These are phyloP conservation scores for Elaeis oleifera DNA, from an alignment of 202 grass and related monocot species.

Conservation along the genomic window DNA sequence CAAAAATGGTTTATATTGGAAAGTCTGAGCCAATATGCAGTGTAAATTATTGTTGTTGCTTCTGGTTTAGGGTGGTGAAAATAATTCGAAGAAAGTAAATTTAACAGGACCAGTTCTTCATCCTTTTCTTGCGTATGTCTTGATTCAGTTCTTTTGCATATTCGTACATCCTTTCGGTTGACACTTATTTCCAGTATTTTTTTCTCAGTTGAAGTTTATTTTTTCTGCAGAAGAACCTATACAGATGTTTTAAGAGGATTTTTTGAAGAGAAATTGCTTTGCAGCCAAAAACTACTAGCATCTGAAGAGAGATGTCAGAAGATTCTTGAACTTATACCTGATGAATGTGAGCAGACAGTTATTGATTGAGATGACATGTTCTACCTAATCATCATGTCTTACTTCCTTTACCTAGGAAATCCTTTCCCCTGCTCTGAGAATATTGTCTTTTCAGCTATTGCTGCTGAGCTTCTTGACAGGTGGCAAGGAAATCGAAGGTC, in stretches of 20 bases:
- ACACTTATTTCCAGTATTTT: too few species aligned
- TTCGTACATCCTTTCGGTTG: too few species aligned
- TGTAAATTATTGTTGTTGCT: constrained; percentile 15
- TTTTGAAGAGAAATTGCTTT: constrained; percentile 72
- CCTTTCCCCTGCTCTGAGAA: constrained; percentile 15
- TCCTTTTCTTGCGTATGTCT: constrained; percentile 77
- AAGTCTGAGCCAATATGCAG: not conserved
- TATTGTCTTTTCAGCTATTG: constrained; percentile 43
- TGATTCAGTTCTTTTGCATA: constrained; percentile 7
- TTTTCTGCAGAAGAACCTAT: constrained; percentile 61
- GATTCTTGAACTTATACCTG: constrained; percentile 70
- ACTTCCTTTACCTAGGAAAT: not conserved
- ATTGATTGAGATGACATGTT: not conserved
- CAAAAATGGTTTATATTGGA: not conserved
- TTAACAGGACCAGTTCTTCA: constrained; percentile 68
- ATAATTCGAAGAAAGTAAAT: constrained; percentile 66
- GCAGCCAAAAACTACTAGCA: constrained; percentile 61
- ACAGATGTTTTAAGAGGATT: constrained; percentile 69
- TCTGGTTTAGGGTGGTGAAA: constrained; percentile 62
- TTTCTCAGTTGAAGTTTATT: not conserved
- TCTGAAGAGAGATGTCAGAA: constrained; percentile 67
- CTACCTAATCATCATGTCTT: not conserved
- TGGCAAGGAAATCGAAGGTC: constrained; percentile 63
- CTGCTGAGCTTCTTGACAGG: constrained; percentile 55
- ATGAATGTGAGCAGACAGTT: constrained; percentile 47